Conservation (phyloP, 2,329 filamentous ascomycete species). For the Dichotomopilus funicola region DNA sequence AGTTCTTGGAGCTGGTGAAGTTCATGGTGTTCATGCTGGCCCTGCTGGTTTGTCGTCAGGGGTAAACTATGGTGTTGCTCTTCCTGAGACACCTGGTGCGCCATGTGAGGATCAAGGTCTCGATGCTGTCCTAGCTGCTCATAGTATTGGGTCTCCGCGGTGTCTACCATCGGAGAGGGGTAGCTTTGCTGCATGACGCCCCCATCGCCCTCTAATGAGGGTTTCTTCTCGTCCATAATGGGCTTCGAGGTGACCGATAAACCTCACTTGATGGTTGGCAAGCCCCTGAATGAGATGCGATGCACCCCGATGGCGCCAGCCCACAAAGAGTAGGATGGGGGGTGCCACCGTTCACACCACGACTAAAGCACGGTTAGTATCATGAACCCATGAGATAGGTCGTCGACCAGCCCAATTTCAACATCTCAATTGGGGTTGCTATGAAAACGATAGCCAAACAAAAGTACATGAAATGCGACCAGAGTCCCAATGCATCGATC, state of each 20-base stretch:
- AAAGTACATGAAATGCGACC: background rate
- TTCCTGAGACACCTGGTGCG: constrained; percentile 18
- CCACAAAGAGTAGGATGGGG: background rate
- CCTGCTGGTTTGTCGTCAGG: constrained; percentile 12
- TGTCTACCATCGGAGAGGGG: constrained; percentile 41
- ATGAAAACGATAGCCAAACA: too few species aligned
- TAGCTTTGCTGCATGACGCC: constrained; percentile 36
- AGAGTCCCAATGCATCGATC: background rate
- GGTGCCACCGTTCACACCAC: background rate
- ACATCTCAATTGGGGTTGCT: background rate
- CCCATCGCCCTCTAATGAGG: constrained; percentile 29
- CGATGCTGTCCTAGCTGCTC: constrained; percentile 31
- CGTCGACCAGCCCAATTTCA: background rate
- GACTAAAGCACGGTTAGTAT: background rate
- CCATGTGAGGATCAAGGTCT: constrained; percentile 18
- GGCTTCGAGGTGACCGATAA: background rate
- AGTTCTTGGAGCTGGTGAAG: constrained; percentile 23
- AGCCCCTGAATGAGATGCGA: background rate
- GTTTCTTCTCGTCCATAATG: constrained; percentile 29
- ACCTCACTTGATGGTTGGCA: background rate
- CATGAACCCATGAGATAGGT: background rate
- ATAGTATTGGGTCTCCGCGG: constrained; percentile 40
- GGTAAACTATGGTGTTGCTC: constrained; percentile 24
- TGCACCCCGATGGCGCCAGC: background rate
- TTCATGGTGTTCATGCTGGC: constrained; percentile 21